Evolutionary conservation across 1,284 basidiomycete species (phyloP), one percentile per base, ranked within the genome.

Genomic region (Stygiomarasmius scandens): DNA sequence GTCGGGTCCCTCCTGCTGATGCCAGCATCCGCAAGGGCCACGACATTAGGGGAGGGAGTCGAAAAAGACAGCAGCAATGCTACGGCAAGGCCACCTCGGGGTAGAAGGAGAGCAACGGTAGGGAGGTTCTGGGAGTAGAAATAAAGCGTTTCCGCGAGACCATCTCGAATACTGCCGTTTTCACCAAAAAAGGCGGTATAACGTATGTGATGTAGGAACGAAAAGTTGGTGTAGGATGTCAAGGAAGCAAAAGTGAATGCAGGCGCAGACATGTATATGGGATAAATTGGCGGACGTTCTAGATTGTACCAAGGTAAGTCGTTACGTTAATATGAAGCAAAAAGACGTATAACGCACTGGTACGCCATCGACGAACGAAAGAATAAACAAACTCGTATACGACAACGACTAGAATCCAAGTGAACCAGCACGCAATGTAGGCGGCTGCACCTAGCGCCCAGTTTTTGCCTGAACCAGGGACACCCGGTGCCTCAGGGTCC

Each of bases 341-440:
- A 51, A 34, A 45, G 47, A 49, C 54, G 55, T 55, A 32, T 24
- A n/a, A 90, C 92, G 81, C 69, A 92, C 90, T 89, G 64, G 88
- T 78, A 63, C 92, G 82, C 93, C 93, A 95, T 58, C 90, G 77
- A 57, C 92, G 78, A 63, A 81, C 81, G 70, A 92, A 94, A 47
- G 87, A 90, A 69, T 88, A 95, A 34, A 91, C 74, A 47, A 92
- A 69, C 63, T 94, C 92, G 73, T 93, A 94, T 24, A 91, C 71
- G 60, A 94, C 67, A n/a, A 95, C 83, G n/a, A 83, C 80, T 54
- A 89, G 69, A 36, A 92, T 79, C 81, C 90, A 93, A 45, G 83
- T 77, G 52, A 82, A 70, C 86, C 90, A 93, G 71, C 88, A 92
- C 11, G 88, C 83, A 36, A 87, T 79, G 72, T 93, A 92, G 23